Evolutionary conservation across 495 filamentous ascomycete species (phyloP), one percentile per base, ranked within the genome.

Genomic region (Penicillium canariense): DNA sequence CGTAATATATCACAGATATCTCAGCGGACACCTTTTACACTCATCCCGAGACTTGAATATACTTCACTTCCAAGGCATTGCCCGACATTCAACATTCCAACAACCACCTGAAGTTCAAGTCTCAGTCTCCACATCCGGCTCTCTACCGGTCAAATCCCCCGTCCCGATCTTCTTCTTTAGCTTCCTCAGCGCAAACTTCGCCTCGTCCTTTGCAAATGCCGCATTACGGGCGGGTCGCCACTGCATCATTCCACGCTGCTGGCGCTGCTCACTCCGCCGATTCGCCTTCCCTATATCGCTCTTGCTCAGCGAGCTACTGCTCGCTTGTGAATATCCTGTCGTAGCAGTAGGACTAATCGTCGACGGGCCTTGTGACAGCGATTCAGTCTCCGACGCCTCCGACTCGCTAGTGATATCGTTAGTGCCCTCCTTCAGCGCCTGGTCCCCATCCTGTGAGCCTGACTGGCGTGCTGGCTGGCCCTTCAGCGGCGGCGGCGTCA

Each of bases 181-280:
- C 61, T 76, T 80, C 6, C 64, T 65, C 35, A 81, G 34, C 38
- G 69, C 75, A 55, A 69, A 81, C 38, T 78, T 78, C 0, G 75
- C 74, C 62, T 82, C 77, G 50, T 82, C 70, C 50, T 76, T 78
- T 5, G 73, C 77, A 55, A 82, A 82, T 5, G 61, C 61, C 28
- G 74, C 73, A 54, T 82, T 82, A 2, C 79, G 65, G 7, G 77
- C 79, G n/a, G 79, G 78, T 38, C 74, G 75, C 79, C 79, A 82
- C 62, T 82, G 79, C 76, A 79, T 76, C 55, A 82, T 45, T 2
- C 79, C 79, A 23, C 79, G 74, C 45, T 80, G 71, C 64, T 77
- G 76, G 11, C 78, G 66, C 50, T 79, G 73, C 54, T 82, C 79
- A 27, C 68, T 80, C 26, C 72, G 75, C 50, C 65, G 66, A 36